Evolutionary conservation across 345 rosid species (phyloP).

Genomic region (Eucalyptus leucophloia): DNA sequence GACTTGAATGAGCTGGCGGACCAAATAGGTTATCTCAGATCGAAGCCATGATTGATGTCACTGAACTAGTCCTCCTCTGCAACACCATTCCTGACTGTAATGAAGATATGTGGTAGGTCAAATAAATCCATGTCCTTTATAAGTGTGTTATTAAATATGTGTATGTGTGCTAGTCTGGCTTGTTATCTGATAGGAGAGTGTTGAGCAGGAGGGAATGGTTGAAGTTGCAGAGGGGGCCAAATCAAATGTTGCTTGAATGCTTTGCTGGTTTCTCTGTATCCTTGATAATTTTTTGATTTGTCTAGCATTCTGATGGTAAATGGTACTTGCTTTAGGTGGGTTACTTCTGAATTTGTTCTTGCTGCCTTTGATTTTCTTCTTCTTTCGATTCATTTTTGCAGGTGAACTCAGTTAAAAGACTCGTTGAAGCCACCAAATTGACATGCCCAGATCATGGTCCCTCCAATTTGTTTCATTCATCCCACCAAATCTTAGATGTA

Average conservation of each 20-base stretch:
- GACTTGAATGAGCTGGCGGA: constrained; percentile 52
- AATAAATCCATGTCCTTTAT: not conserved
- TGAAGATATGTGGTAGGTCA: not conserved
- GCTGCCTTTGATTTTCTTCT: not conserved
- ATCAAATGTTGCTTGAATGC: not conserved
- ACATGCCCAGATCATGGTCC: not conserved
- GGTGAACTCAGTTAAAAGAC: not conserved
- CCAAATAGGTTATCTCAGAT: constrained; percentile 53
- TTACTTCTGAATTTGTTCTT: not conserved
- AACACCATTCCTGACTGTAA: not conserved
- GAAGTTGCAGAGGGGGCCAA: not conserved
- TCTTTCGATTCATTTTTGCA: not conserved
- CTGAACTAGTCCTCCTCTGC: not conserved
- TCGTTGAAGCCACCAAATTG: not conserved
- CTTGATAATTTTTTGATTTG: not conserved
- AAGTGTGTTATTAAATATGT: not conserved
- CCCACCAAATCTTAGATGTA: not conserved
- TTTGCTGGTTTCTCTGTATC: not conserved
- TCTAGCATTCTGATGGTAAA: not conserved
- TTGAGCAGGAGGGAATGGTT: not conserved
- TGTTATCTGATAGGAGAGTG: not conserved
- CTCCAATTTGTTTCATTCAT: not conserved
- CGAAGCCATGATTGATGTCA: constrained; percentile 16
- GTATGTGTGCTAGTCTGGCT: too few relatives aligned
- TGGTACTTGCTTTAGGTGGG: not conserved